These are phyloP conservation scores for Crepidotus variabilis DNA, from an alignment of 768 basidiomycete species.

Conservation along the genomic window DNA sequence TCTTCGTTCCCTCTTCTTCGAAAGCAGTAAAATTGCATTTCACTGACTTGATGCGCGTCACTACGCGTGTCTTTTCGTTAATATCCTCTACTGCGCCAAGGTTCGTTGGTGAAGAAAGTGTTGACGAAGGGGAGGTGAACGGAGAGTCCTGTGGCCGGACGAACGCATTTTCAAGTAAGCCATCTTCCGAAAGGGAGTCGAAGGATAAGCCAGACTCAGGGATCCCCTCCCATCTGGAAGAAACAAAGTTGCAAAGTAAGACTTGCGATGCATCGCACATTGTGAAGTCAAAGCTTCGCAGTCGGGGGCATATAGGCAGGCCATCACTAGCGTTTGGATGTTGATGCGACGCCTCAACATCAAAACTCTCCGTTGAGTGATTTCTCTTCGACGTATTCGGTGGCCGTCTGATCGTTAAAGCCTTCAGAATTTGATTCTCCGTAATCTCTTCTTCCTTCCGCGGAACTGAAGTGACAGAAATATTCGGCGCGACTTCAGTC, in stretches of 20 bases:
- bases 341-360: neutral
- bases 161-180: neutral
- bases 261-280: conserved; percentile 23
- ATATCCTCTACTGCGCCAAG: neutral
- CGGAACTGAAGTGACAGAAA: neutral
- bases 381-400: neutral
- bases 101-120: no score
- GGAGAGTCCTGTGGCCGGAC: neutral
- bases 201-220: conserved; percentile 3
- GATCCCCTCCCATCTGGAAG: conserved; percentile 17
- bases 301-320: conserved; percentile 17
- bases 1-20: conserved; percentile 17
- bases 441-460: conserved; percentile 9
- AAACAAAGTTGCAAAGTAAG: conserved; percentile 20
- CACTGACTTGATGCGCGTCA: conserved; percentile 15
- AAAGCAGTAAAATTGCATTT: conserved; percentile 22
- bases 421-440: conserved; percentile 20
- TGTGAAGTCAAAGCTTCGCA: conserved; percentile 20
- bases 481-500: no score
- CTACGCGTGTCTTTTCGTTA: neutral
- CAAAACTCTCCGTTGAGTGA: neutral
- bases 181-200: neutral
- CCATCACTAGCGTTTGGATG: conserved; percentile 1
- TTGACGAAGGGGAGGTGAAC: neutral
- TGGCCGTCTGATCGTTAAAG: conserved; percentile 14